Percentiles rank a stretch among this genome's conserved stretches.
Evolutionary conservation across 2,329 filamentous ascomycete species (phyloP).

Genomic region (Neofusicoccum cordaticola): DNA sequence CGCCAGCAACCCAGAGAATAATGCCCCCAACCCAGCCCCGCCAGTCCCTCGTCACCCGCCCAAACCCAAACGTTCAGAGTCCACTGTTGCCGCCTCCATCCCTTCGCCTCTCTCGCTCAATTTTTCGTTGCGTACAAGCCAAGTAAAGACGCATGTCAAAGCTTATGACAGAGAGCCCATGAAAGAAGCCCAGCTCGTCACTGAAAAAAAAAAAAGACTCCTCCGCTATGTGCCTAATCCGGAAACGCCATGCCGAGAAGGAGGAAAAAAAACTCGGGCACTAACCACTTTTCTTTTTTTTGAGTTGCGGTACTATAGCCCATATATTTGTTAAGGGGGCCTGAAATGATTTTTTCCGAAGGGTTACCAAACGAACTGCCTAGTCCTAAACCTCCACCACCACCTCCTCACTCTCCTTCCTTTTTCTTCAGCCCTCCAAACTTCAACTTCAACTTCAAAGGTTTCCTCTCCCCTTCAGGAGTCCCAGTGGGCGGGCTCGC

Average conservation of each 20-base stretch:
- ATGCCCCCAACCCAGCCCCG: not conserved
- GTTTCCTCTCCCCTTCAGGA: slow-evolving; percentile 1
- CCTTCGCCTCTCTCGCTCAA: not conserved
- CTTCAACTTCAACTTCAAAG: slow-evolving; percentile 15
- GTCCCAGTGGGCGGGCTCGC: slow-evolving; percentile 1
- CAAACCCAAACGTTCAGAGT: too few relatives aligned
- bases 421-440: slow-evolving; percentile 9
- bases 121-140: not conserved
- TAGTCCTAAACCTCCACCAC: not conserved
- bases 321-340: not conserved
- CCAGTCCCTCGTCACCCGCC: not conserved
- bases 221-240: slow-evolving; percentile 14
- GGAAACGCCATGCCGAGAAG: slow-evolving; percentile 4
- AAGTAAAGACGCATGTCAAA: not conserved
- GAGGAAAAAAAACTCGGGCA: not conserved
- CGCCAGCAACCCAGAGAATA: not conserved
- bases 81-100: not conserved
- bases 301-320: not conserved
- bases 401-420: not conserved
- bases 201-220: not conserved
- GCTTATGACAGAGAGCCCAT: not conserved
- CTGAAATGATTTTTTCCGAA: not conserved
- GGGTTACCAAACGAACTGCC: not conserved
- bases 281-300: slow-evolving; percentile 4
- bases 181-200: not conserved